phyloP scores from a whole-genome alignment of 2,329 filamentous ascomycete genomes.

The Pseudocercospora eumusae region DNA sequence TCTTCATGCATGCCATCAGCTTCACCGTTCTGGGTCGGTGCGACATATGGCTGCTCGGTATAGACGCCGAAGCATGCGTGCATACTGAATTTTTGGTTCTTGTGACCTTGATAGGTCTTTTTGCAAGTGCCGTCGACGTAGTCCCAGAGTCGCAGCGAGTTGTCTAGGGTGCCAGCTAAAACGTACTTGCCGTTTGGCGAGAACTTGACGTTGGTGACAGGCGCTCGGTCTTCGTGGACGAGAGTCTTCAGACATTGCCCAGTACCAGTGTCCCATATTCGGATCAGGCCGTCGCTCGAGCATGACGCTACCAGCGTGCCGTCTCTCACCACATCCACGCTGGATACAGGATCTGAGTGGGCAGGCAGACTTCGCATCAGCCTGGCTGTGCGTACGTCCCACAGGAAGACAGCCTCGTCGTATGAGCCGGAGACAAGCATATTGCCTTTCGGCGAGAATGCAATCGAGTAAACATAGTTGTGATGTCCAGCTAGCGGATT shows the following conservation, averaged over 20 bases:
- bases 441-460: constrained; percentile 97
- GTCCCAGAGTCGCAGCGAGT: constrained; percentile 88
- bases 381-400: constrained; percentile 86
- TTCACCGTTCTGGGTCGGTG: constrained; percentile 3
- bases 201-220: constrained; percentile 86
- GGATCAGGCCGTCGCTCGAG: constrained; percentile 85
- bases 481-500: constrained; percentile 78
- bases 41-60: constrained; percentile 36
- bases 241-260: constrained; percentile 93
- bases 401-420: constrained; percentile 94
- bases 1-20: constrained; percentile 24
- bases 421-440: constrained; percentile 94
- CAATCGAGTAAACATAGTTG: constrained; percentile 92
- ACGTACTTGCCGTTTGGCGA: constrained; percentile 92
- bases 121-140: constrained; percentile 88
- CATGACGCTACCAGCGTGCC: constrained; percentile 91
- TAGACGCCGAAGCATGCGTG: constrained; percentile 78
- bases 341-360: constrained; percentile 90
- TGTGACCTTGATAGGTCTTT: constrained; percentile 95
- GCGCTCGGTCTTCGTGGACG: constrained; percentile 93
- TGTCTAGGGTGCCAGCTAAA: constrained; percentile 87
- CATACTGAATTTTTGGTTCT: constrained; percentile 82
- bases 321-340: constrained; percentile 89
- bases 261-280: constrained; percentile 93
- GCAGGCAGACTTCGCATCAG: constrained; percentile 90